phyloP scores from a whole-genome alignment of 2,329 filamentous ascomycete genomes.

The Harringtonia aguacate region DNA sequence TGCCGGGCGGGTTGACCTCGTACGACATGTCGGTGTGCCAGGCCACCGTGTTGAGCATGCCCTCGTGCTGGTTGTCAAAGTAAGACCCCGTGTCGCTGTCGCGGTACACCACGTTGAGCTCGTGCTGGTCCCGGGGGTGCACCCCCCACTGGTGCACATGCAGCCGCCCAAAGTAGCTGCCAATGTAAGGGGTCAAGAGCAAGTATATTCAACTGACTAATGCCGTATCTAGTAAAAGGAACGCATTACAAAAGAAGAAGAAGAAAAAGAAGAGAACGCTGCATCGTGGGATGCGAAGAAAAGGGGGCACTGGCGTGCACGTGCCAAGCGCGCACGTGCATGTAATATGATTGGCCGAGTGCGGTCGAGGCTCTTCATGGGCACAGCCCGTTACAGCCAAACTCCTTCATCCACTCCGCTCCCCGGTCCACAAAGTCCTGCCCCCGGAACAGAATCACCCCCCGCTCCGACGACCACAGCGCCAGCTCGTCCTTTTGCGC shows the following conservation, averaged over 20 bases:
- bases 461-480: slow-evolving; percentile 5
- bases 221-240: no score
- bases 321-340: no score
- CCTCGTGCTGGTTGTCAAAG: slow-evolving; percentile 53
- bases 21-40: slow-evolving; percentile 90
- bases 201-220: no score
- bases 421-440: slow-evolving; percentile 23
- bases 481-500: slow-evolving; percentile 7
- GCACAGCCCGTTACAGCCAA: no score
- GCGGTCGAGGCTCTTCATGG: no score
- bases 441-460: slow-evolving; percentile 14
- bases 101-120: slow-evolving; percentile 63
- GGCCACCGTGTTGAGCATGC: slow-evolving; percentile 56
- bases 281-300: no score
- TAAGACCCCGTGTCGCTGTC: slow-evolving; percentile 33
- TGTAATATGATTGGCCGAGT: no score
- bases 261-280: no score
- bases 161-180: slow-evolving; percentile 46
- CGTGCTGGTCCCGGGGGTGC: slow-evolving; percentile 47
- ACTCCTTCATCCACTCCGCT: slow-evolving; percentile 24
- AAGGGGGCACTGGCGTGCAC: no score
- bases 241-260: no score
- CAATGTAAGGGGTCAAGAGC: no score
- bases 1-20: slow-evolving; percentile 78
- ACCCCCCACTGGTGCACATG: slow-evolving; percentile 48